These are phyloP conservation scores for Globisporangium irregulare DNA, from an alignment of 352 stramenopile genomes.

Conservation along the genomic window DNA sequence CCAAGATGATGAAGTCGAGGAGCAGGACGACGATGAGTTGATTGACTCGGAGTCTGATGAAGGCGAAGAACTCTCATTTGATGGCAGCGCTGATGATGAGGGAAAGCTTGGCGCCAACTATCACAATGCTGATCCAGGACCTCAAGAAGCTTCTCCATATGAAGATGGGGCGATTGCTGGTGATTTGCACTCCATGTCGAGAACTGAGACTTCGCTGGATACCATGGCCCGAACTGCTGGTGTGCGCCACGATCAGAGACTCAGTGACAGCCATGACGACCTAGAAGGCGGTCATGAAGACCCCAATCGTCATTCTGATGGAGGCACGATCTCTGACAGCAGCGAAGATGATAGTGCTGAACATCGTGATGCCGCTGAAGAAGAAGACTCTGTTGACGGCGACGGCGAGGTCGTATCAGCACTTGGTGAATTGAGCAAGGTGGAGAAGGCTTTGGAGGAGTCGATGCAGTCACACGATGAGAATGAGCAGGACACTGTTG, in stretches of 20 bases:
- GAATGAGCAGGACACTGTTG: neutral
- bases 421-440: neutral
- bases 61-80: neutral
- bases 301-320: neutral
- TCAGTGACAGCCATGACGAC: neutral
- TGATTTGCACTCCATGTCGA: neutral
- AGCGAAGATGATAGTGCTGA: neutral
- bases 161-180: neutral
- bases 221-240: neutral
- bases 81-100: neutral
- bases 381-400: neutral
- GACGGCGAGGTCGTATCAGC: neutral
- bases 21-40: constrained; percentile 14
- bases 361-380: neutral
- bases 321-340: neutral
- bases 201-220: neutral
- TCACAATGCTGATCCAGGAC: neutral
- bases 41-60: constrained; percentile 22
- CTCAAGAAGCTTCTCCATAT: neutral
- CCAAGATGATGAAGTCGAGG: neutral
- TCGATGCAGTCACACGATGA: neutral
- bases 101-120: neutral
- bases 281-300: neutral
- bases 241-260: neutral
- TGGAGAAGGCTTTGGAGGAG: neutral